These are phyloP conservation scores for Gossypium rotundifolium DNA, from an alignment of 345 rosid genomes.

Conservation along the genomic window DNA sequence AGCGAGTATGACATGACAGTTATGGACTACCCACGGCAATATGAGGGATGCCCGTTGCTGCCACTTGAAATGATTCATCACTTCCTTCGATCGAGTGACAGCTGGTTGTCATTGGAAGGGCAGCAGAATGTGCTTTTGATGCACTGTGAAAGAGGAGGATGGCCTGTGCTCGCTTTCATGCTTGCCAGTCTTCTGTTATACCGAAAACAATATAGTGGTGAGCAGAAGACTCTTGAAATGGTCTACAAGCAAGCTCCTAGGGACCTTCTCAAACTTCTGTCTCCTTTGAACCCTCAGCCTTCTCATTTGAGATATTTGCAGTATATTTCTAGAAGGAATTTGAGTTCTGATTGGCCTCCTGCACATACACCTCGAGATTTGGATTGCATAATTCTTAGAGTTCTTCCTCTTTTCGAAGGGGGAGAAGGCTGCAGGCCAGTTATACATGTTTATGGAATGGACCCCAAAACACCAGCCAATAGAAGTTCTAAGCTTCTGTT, in stretches of 20 bases:
- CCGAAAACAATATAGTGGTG: conserved; percentile 77
- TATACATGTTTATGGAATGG: conserved; percentile 82
- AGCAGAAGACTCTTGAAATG: conserved; percentile 97
- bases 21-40: conserved; percentile 94
- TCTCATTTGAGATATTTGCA: conserved; percentile 96
- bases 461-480: conserved; percentile 60
- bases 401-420: conserved; percentile 68
- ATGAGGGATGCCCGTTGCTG: conserved; percentile 80
- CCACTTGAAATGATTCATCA: conserved; percentile 95
- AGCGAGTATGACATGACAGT: conserved; percentile 91
- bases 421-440: conserved; percentile 84
- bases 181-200: conserved; percentile 84
- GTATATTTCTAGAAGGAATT: conserved; percentile 87
- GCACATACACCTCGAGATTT: conserved; percentile 73
- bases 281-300: conserved; percentile 85
- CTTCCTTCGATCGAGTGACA: conserved; percentile 83
- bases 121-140: conserved; percentile 88
- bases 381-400: conserved; percentile 78
- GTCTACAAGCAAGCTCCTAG: conserved; percentile 96
- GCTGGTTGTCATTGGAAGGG: conserved; percentile 89
- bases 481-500: conserved; percentile 85
- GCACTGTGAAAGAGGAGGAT: conserved; percentile 96
- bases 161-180: conserved; percentile 99
- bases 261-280: conserved; percentile 76
- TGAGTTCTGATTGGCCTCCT: conserved; percentile 95